These are phyloP conservation scores for Epithemia pelagica DNA, from an alignment of 108 stramenopile genomes.

Conservation along the genomic window DNA sequence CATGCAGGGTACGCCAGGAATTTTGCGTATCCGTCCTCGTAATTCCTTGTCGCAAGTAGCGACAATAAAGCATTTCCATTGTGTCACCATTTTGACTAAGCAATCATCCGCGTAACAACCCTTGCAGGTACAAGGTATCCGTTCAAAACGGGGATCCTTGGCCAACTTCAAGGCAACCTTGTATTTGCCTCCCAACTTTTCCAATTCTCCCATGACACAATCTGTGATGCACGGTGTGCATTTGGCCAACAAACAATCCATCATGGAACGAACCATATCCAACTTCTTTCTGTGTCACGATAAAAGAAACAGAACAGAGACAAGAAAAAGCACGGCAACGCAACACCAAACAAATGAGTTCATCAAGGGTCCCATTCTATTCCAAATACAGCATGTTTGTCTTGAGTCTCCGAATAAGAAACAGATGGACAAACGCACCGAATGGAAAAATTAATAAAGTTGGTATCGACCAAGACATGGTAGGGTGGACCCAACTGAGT, in stretches of 20 bases:
- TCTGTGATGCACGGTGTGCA: slow-evolving; percentile 96
- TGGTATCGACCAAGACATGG: slow-evolving; percentile 97
- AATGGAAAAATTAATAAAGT: slow-evolving; percentile 98
- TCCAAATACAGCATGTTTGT: too few species aligned
- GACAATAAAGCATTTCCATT: slow-evolving; percentile 98
- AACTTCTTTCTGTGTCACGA: slow-evolving; percentile 83
- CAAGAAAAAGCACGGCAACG: neutral
- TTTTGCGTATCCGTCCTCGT: slow-evolving; percentile 92
- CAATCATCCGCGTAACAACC: slow-evolving; percentile 97
- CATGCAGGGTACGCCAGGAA: slow-evolving; percentile 99
- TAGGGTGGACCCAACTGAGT: slow-evolving; percentile 97
- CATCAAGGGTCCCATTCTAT: too few species aligned
- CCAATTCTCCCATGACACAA: slow-evolving; percentile 98
- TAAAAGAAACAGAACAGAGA: slow-evolving; percentile 8
- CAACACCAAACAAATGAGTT: neutral
- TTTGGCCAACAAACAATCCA: slow-evolving; percentile 99
- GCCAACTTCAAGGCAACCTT: slow-evolving; percentile 94
- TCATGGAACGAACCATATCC: slow-evolving; percentile 97
- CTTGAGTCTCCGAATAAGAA: too few species aligned
- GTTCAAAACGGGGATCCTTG: slow-evolving; percentile 94
- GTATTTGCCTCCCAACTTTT: slow-evolving; percentile 97
- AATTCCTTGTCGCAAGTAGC: slow-evolving; percentile 99
- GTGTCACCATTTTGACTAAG: slow-evolving; percentile 66
- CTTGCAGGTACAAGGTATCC: slow-evolving; percentile 87
- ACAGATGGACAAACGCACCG: too few species aligned